Evolutionary conservation across 805 yeast genomes (phyloP).

Genomic region (Lipomyces starkeyi): DNA sequence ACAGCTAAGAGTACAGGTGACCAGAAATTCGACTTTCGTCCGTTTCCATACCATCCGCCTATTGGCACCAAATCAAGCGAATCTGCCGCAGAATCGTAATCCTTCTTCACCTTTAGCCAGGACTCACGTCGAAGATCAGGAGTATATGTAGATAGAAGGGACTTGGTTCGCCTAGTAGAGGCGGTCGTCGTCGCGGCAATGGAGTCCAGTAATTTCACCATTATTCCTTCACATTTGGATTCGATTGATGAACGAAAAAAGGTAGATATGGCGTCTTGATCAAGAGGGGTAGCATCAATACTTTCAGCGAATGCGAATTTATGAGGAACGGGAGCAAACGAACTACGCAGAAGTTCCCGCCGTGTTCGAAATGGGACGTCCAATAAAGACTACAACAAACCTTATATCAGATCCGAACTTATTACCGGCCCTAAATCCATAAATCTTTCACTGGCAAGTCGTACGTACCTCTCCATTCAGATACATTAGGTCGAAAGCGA

Average conservation of each 20-base stretch:
- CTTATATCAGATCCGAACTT: background rate
- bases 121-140: conserved; percentile 41
- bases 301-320: conserved; percentile 33
- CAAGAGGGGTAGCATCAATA: conserved; percentile 31
- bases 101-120: conserved; percentile 43
- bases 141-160: conserved; percentile 38
- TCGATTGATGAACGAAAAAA: conserved; percentile 32
- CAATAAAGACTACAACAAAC: conserved; percentile 13
- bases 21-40: conserved; percentile 41
- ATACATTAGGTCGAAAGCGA: conserved; percentile 39
- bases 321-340: conserved; percentile 18
- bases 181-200: background rate
- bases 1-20: conserved; percentile 41
- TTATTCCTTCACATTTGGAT: conserved; percentile 40
- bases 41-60: conserved; percentile 42
- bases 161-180: conserved; percentile 6
- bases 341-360: conserved; percentile 29
- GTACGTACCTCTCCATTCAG: conserved; percentile 24
- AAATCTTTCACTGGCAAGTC: background rate
- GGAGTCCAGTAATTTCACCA: conserved; percentile 41
- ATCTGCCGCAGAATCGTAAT: conserved; percentile 39
- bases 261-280: conserved; percentile 27
- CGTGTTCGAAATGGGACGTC: conserved; percentile 31
- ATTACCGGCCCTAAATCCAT: background rate
- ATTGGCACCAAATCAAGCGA: conserved; percentile 41